Conservation (phyloP, 192 early-diverging fungal genomes). For the Podila clonocystis region DNA sequence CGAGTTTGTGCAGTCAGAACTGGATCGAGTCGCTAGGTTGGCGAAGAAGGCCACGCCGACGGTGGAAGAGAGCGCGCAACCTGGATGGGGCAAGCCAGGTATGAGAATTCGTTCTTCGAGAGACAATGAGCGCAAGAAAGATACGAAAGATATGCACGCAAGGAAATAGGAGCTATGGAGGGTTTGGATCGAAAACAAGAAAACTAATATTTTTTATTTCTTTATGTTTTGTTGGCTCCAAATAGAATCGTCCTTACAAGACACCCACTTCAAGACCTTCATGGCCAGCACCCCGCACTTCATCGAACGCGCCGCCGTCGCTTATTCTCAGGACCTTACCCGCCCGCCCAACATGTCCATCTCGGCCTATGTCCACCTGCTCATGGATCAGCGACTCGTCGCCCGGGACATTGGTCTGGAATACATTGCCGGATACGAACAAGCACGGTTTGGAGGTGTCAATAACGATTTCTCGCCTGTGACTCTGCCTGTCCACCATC, state of each 20-base stretch:
- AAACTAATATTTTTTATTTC: not conserved
- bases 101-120: not conserved
- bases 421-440: conserved; percentile 67
- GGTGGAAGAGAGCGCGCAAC: conserved; percentile 54
- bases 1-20: conserved; percentile 52
- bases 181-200: not conserved
- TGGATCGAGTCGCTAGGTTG: conserved; percentile 50
- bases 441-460: conserved; percentile 58
- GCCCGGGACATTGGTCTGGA: conserved; percentile 56
- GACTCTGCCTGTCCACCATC: conserved; percentile 10
- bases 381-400: conserved; percentile 57
- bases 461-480: conserved; percentile 17
- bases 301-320: conserved; percentile 61
- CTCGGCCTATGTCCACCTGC: conserved; percentile 61
- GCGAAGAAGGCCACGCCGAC: conserved; percentile 53
- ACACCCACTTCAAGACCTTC: conserved; percentile 62
- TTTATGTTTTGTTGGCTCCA: not conserved
- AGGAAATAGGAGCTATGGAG: no score
- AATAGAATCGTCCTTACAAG: conserved; percentile 48
- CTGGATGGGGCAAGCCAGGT: conserved; percentile 66
- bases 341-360: conserved; percentile 61
- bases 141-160: no score
- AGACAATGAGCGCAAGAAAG: no score
- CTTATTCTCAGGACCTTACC: conserved; percentile 39
- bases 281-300: conserved; percentile 64